These are phyloP conservation scores for Aspergillus cristatus DNA, from an alignment of 495 filamentous ascomycete species.

Conservation along the genomic window DNA sequence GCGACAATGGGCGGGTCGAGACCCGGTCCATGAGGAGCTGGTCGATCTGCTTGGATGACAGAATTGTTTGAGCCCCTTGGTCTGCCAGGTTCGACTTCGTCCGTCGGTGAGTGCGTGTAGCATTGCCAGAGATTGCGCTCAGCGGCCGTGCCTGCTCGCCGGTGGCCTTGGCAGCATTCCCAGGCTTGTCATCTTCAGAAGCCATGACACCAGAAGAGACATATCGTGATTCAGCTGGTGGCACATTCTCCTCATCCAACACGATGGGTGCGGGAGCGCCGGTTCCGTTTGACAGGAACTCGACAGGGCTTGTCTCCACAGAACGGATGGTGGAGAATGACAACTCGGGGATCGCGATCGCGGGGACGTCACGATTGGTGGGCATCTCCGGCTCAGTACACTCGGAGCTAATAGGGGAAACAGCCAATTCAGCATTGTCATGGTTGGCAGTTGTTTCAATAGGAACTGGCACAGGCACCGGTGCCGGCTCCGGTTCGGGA, in stretches of 20 bases:
- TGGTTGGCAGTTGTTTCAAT: slow-evolving; percentile 9
- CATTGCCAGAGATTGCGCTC: slow-evolving; percentile 37
- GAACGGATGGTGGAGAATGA: slow-evolving; percentile 32
- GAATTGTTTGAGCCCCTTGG: slow-evolving; percentile 62
- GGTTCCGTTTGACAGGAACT: slow-evolving; percentile 8
- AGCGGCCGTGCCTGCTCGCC: slow-evolving; percentile 34
- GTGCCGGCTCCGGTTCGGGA: slow-evolving; percentile 16
- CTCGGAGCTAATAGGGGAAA: slow-evolving; percentile 26
- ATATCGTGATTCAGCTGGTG: slow-evolving; percentile 4
- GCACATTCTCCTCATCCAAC: slow-evolving; percentile 8
- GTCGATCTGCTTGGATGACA: slow-evolving; percentile 66
- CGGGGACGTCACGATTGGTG: slow-evolving; percentile 7
- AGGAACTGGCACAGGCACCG: slow-evolving; percentile 4
- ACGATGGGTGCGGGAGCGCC: slow-evolving; percentile 11
- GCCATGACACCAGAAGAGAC: slow-evolving; percentile 20
- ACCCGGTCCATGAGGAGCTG: slow-evolving; percentile 46
- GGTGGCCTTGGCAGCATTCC: slow-evolving; percentile 25
- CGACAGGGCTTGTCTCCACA: slow-evolving; percentile 31
- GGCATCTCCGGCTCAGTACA: slow-evolving; percentile 26
- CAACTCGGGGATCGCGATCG: slow-evolving; percentile 9
- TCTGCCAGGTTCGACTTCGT: slow-evolving; percentile 45
- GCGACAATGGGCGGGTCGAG: slow-evolving; percentile 22
- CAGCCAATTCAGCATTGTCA: slow-evolving; percentile 16
- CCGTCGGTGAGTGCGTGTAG: slow-evolving; percentile 20
- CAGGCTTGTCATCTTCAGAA: slow-evolving; percentile 47